Base-by-base conservation (phyloP, 768 basidiomycete genomes). In the Boletus pseudopeckii region DNA sequence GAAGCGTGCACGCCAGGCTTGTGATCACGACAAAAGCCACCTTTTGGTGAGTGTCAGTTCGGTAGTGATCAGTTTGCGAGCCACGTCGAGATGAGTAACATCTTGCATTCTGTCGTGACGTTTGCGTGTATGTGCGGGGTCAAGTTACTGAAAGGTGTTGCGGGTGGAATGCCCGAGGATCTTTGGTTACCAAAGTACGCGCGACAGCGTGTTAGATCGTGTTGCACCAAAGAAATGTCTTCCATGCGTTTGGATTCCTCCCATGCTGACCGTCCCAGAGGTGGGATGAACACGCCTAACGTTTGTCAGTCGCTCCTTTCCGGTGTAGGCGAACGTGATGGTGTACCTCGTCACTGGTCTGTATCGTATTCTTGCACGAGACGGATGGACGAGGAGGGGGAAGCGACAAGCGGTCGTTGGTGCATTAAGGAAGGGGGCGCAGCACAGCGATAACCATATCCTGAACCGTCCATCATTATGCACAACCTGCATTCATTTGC, bases 231-330 rank as follows among this genome's bases (percentile, higher is more conserved):
- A 5, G 6, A 26, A 1, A 26, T 26, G 24, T 6, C 5, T 26
- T 26, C 24, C 14, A 8, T 32, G 13, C 28, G 8, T 24, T 42
- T 5, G 41, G 15, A 24, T 15, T 24, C 20, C 24, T 24, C 24
- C 4, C 4, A 24, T 24, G 14, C 7, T 15, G 10, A 20, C 7
- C 9, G 14, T 15, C 30, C 14, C 8, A 93, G 91, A 68, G 89
- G 90, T 7, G 92, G 92, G 6, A 92, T 94, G 85, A 85, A 66
- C 73, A 20, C 78, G 93, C 5, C 76, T 93, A n/a, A n/a, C n/a
- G 34, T 79, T 80, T 67, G 72, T 92, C 42, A 74, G 84, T 63
- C 75, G 79, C 9, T 78, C 87, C 1, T 75, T 91, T 49, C 90
- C 90, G 1, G 88, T 93, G 22, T 91, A 90, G 57, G 77, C 80